Evolutionary conservation across 345 rosid species (phyloP).

Genomic region (Dimocarpus longan): DNA sequence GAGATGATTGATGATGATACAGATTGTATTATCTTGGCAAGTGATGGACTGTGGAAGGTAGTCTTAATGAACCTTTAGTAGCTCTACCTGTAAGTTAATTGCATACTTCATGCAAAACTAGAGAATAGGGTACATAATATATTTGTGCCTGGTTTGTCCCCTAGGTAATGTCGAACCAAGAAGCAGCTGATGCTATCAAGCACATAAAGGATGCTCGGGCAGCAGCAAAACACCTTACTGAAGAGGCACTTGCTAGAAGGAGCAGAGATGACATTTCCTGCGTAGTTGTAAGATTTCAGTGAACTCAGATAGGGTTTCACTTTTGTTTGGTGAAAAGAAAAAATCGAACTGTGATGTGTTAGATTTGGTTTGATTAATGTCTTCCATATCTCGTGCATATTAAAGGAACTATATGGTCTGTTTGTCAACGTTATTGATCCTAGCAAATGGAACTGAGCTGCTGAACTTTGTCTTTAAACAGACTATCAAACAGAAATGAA

Average conservation of each 20-base stretch:
- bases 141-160: not conserved
- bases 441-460: not conserved
- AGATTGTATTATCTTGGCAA: constrained; percentile 74
- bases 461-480: not conserved
- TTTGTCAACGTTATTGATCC: not conserved
- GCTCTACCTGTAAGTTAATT: constrained; percentile 11
- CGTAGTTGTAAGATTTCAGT: constrained; percentile 70
- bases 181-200: constrained; percentile 70
- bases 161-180: constrained; percentile 91
- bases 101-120: constrained; percentile 6
- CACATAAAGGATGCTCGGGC: constrained; percentile 69
- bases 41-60: constrained; percentile 98
- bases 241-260: constrained; percentile 72
- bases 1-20: constrained; percentile 63
- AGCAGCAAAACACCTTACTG: constrained; percentile 86
- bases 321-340: constrained; percentile 8
- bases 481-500: not conserved
- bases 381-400: constrained; percentile 15
- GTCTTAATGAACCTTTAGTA: constrained; percentile 2
- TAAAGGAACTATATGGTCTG: not conserved
- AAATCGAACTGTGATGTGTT: constrained; percentile 3
- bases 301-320: constrained; percentile 17
- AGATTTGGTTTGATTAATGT: not conserved
- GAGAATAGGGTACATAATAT: not conserved
- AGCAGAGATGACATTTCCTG: constrained; percentile 92